phyloP scores from a whole-genome alignment of 2,329 filamentous ascomycete species.

The Exserohilum turcica region DNA sequence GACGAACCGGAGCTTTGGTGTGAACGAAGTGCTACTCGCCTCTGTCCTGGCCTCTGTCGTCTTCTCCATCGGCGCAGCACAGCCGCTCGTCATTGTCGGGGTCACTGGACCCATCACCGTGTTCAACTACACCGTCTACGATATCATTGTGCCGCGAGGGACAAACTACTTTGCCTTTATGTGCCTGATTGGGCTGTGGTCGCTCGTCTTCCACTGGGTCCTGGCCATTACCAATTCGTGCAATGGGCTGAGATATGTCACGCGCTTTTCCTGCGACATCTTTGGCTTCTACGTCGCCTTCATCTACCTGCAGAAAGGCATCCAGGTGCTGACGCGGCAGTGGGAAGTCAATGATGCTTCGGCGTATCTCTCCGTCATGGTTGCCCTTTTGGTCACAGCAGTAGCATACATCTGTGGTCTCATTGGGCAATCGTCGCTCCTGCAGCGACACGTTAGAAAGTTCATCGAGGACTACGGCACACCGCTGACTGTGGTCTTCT shows the following conservation, averaged over 20 bases:
- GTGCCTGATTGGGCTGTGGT: constrained; percentile 91
- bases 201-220: constrained; percentile 81
- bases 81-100: constrained; percentile 88
- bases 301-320: constrained; percentile 89
- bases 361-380: constrained; percentile 76
- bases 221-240: constrained; percentile 84
- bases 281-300: constrained; percentile 94
- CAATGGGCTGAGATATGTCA: constrained; percentile 87
- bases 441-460: constrained; percentile 74
- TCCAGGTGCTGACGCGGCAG: constrained; percentile 80
- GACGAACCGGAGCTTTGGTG: constrained; percentile 81
- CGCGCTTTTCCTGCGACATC: constrained; percentile 88
- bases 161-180: constrained; percentile 88
- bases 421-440: constrained; percentile 72
- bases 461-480: constrained; percentile 92
- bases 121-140: constrained; percentile 92
- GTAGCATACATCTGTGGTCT: constrained; percentile 75
- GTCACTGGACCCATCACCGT: constrained; percentile 93
- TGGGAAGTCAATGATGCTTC: constrained; percentile 66
- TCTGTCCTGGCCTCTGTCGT: constrained; percentile 83
- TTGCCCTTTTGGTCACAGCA: constrained; percentile 77
- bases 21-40: constrained; percentile 87
- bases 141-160: constrained; percentile 78
- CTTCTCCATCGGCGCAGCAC: constrained; percentile 78
- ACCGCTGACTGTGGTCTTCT: constrained; percentile 70